A percentile compares a stretch with the other conserved stretches of the same genome.
These are phyloP conservation scores for Zygosaccharomyces pseudobailii DNA, from an alignment of 1,139 yeast genomes.

Conservation along the genomic window DNA sequence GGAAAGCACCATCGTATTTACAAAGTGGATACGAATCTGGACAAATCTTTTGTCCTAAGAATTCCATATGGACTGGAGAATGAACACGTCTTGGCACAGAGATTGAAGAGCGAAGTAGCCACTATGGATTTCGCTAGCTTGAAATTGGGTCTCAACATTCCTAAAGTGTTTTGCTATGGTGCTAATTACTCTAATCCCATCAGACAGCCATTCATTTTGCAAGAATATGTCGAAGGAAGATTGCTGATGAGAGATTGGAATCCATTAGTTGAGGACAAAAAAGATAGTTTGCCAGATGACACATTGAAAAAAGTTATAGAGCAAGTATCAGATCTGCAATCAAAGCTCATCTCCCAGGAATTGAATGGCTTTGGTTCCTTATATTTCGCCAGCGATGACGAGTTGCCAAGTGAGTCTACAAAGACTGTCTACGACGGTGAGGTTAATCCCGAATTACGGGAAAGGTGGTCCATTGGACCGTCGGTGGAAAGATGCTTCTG, in stretches of 20 bases:
- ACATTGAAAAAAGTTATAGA: conserved; percentile 52
- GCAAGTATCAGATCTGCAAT: conserved; percentile 59
- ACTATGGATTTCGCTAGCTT: conserved; percentile 73
- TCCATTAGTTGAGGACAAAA: conserved; percentile 59
- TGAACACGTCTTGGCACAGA: conserved; percentile 56
- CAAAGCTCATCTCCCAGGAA: conserved; percentile 44
- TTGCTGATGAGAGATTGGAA: conserved; percentile 87
- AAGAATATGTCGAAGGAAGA: conserved; percentile 76
- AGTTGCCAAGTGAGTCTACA: conserved; percentile 31
- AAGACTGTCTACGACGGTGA: conserved; percentile 65
- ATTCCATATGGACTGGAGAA: conserved; percentile 77
- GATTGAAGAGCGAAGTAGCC: conserved; percentile 87
- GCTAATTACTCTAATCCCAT: conserved; percentile 56
- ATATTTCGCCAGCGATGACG: conserved; percentile 51
- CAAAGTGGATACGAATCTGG: conserved; percentile 59
- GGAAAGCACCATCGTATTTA: conserved; percentile 91
- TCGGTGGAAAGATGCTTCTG: conserved; percentile 73
- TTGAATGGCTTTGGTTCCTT: conserved; percentile 79
- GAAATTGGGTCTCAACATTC: conserved; percentile 50
- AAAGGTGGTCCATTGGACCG: conserved; percentile 91
- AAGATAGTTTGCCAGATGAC: conserved; percentile 38
- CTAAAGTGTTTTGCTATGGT: conserved; percentile 72
- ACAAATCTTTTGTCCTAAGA: conserved; percentile 64
- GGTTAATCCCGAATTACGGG: conserved; percentile 45
- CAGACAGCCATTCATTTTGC: conserved; percentile 68